Conservation (phyloP, 306 rosid species). For the Quercus cerris region DNA sequence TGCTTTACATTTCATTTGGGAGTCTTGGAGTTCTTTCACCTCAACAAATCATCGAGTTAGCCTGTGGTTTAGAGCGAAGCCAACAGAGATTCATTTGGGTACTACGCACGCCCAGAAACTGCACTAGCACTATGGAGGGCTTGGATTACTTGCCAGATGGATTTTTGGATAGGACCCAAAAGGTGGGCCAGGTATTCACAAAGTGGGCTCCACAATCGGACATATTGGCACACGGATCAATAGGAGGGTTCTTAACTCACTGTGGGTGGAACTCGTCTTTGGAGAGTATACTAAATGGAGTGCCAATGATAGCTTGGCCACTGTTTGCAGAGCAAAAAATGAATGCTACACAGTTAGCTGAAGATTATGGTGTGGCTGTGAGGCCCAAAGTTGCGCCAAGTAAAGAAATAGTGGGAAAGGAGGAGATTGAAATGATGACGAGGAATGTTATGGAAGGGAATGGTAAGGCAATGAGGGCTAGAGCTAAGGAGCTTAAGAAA, state of each 20-base stretch:
- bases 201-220: conserved; percentile 7
- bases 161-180: background rate
- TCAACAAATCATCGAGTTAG: conserved; percentile 52
- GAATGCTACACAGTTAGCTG: background rate
- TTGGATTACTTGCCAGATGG: background rate
- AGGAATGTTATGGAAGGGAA: background rate
- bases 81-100: conserved; percentile 62
- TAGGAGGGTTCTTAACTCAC: background rate
- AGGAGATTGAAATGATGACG: background rate
- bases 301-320: conserved; percentile 1
- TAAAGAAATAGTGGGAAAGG: background rate
- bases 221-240: background rate
- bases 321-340: conserved; percentile 3
- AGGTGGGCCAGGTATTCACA: background rate
- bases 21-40: conserved; percentile 55
- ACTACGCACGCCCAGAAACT: conserved; percentile 36
- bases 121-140: background rate
- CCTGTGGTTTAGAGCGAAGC: conserved; percentile 62
- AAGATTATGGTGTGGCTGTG: background rate
- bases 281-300: background rate
- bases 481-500: background rate
- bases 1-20: conserved; percentile 57
- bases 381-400: background rate
- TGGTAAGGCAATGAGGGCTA: background rate
- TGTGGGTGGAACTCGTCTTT: conserved; percentile 5